Conservation (phyloP, 176 grass and related monocot genomes). For the Carex littledalei region DNA sequence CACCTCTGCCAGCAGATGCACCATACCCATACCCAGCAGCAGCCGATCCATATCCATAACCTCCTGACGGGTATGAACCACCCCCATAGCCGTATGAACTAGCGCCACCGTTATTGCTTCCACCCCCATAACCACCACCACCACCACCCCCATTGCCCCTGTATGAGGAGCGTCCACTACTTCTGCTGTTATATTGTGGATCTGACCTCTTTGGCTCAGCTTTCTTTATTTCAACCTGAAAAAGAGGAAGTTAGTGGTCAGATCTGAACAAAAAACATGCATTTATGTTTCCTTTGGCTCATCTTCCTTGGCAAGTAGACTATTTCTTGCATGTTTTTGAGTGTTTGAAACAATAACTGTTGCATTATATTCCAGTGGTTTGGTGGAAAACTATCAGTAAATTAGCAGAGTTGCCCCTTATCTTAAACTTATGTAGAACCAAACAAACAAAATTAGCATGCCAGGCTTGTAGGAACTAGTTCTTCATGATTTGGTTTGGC, state of each 20-base stretch:
- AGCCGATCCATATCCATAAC: background rate
- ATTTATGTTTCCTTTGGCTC: background rate
- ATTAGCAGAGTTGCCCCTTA: background rate
- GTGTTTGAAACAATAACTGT: background rate
- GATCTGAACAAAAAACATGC: background rate
- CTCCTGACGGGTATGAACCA: background rate
- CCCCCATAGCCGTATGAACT: conserved; percentile 14
- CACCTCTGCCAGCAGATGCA: conserved; percentile 26
- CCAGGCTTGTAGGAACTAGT: no score
- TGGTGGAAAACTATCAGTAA: background rate
- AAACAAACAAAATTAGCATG: no score
- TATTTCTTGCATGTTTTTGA: background rate
- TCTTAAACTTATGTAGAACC: background rate
- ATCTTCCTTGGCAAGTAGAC: background rate
- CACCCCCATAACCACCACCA: conserved; percentile 40
- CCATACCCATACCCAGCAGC: conserved; percentile 20
- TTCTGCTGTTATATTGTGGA: conserved; percentile 38
- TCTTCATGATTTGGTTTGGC: no score
- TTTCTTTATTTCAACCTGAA: conserved; percentile 98
- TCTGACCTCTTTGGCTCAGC: conserved; percentile 92
- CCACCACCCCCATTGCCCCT: conserved; percentile 48
- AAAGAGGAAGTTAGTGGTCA: conserved; percentile 1
- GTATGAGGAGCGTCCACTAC: conserved; percentile 43
- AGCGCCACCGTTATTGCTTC: background rate
- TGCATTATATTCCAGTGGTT: background rate